Conservation (phyloP, 306 rosid species). For the Begonia masoniana region DNA sequence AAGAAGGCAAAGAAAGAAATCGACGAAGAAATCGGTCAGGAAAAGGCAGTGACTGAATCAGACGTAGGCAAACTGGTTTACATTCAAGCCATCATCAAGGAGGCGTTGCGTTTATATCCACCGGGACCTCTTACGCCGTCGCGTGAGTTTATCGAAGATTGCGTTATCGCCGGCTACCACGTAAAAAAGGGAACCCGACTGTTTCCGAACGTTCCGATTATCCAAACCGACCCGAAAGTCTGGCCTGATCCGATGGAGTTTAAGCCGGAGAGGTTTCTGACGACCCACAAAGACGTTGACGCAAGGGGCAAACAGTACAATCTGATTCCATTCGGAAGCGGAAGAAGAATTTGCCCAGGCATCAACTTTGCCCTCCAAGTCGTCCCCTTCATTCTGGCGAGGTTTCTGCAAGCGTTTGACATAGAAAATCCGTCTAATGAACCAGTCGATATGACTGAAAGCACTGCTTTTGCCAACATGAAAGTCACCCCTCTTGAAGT, state of each 20-base stretch:
- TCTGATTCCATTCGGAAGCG: constrained; percentile 22
- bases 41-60: constrained; percentile 13
- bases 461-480: constrained; percentile 10
- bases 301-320: constrained; percentile 14
- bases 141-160: constrained; percentile 13
- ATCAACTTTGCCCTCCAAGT: constrained; percentile 10
- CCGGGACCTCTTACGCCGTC: constrained; percentile 10
- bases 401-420: constrained; percentile 18
- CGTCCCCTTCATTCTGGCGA: constrained; percentile 12
- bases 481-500: constrained; percentile 14
- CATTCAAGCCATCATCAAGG: constrained; percentile 20
- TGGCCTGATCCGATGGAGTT: constrained; percentile 22
- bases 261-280: constrained; percentile 17
- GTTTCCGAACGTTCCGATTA: constrained; percentile 9
- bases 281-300: constrained; percentile 1
- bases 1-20: constrained; percentile 10
- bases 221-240: constrained; percentile 20
- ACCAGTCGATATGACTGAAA: constrained; percentile 19
- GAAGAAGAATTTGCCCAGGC: constrained; percentile 27
- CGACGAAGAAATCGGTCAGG: constrained; percentile 8
- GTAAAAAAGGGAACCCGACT: constrained; percentile 12
- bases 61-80: constrained; percentile 14
- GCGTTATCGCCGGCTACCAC: constrained; percentile 14
- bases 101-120: constrained; percentile 21
- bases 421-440: not conserved